Base-by-base conservation (phyloP, 129 eudicot species). In the Artemisia annua region DNA sequence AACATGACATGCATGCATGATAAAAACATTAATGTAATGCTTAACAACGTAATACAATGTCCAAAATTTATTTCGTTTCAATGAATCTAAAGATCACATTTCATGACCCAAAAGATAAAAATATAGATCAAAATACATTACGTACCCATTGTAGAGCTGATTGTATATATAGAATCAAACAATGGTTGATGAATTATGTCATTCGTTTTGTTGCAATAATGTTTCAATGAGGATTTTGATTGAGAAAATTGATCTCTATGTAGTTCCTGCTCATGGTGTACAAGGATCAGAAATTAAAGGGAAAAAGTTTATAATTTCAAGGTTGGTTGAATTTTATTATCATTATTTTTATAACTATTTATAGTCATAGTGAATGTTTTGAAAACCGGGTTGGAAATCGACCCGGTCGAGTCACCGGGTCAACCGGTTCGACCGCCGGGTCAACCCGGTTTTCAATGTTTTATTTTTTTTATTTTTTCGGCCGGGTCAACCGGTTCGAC, bases 61-160 rank as follows among this genome's bases (percentile, higher is more conserved):
- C 43, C 43, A 32, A 32, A 32, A 0, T 0, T 5, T 32, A 32
- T 32, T 32, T 32, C 43, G 43, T 6, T 35, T 51, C 14, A 13
- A 19, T 57, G n/a, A 9, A 10, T 57, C 3, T 17, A 57, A 17
- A 3, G 2, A 57, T 3, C 12, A 11, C 30, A 19, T 57, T 57
- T 57, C 63, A 19, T 57, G 0, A 57, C 12, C 3, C n/a, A 5
- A 13, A 19, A 57, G 11, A 57, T 57, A 3, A 16, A n/a, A 16
- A 11, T 11, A 11, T 57, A 66, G 18, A 55, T 65, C n/a, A 28
- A 8, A 69, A 18, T 28, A 63, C 63, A 77, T 50, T 77, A 19
- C 6, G 32, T 57, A 77, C 81, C 81, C 81, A 77, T 77, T 43
- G 63, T 63, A 62, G 65, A 69, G 64, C 50, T 17, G 7, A 48